Percentiles rank a stretch among this genome's conserved stretches.
These are phyloP conservation scores for Andrographis paniculata DNA, from an alignment of 305 asterid species.

Conservation along the genomic window DNA sequence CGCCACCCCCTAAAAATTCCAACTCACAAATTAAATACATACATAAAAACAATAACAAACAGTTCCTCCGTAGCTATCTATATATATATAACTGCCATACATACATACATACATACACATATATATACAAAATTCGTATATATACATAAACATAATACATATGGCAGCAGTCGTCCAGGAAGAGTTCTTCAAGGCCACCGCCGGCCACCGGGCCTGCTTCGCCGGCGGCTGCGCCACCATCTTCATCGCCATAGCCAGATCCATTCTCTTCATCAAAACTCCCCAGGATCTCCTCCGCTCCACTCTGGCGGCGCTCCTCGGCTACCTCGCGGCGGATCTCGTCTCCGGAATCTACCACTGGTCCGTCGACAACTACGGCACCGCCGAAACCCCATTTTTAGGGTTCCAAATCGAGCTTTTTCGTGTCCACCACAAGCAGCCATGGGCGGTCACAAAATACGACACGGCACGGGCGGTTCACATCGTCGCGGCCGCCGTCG, in stretches of 20 bases:
- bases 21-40: too few species aligned
- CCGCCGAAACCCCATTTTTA: constrained; percentile 46
- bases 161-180: too few species aligned
- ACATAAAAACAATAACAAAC: too few species aligned
- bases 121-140: too few species aligned
- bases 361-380: constrained; percentile 87
- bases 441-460: constrained; percentile 76
- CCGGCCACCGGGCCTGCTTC: constrained; percentile 83
- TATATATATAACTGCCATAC: too few species aligned
- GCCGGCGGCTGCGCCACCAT: constrained; percentile 67
- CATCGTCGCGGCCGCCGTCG: constrained; percentile 48
- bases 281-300: constrained; percentile 25
- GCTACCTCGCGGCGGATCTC: constrained; percentile 61
- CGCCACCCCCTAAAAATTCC: too few species aligned
- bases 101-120: too few species aligned
- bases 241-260: constrained; percentile 49
- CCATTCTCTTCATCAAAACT: too few species aligned
- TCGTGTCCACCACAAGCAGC: constrained; percentile 87
- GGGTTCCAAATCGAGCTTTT: constrained; percentile 68
- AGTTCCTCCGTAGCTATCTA: too few species aligned
- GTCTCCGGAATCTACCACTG: constrained; percentile 85
- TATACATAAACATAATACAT: too few species aligned
- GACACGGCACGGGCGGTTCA: constrained; percentile 67
- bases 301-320: constrained; percentile 43
- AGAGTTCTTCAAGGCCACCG: constrained; percentile 57